Base-by-base conservation (phyloP, 768 basidiomycete genomes). In the Crepidotus variabilis region DNA sequence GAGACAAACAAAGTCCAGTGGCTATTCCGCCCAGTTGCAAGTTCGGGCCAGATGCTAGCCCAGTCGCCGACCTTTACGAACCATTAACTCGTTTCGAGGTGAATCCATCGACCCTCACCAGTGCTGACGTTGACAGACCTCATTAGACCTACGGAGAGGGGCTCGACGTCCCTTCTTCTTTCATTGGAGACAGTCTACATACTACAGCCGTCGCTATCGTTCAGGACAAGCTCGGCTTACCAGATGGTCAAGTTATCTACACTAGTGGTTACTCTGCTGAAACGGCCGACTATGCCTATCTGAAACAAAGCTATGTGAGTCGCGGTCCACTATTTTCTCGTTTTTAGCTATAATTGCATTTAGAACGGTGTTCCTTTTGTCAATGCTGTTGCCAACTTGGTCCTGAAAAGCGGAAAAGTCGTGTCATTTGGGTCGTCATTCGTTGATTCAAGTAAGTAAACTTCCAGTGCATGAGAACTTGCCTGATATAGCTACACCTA, bases 351-450 rank as follows among this genome's bases (percentile, higher is more conserved):
- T 45, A 1, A n/a, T n/a, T 51, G 11, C 13, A 32, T 36, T 50
- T 46, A 62, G 61, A 45, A 62, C 20, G 63, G 58, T 5, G 61
- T 64, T 54, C 58, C 57, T 33, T 64, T 64, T 51, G 32, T 60
- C 7, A 53, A 60, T 33, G 52, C 71, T 14, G 72, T 72, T 6
- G 72, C 71, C 6, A 72, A 74, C 47, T 66, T 73, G 23, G 70
- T 67, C 1, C 68, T 63, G 50, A 71, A 70, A 46, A 55, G 56
- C 36, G 57, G 61, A n/a, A 68, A 67, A 52, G 65, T 70, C 43
- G 67, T 70, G 3, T 58, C 69, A 4, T 66, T 71, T 50, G 71
- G 71, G 11, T 66, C 66, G 2, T 71, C 71, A 4, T 71, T 73
- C 54, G 67, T 73, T 39, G 66, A 67, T 20, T 35, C 57, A 14